Conservation (phyloP, 73 alveolate species). For the Urostyla sp. region DNA sequence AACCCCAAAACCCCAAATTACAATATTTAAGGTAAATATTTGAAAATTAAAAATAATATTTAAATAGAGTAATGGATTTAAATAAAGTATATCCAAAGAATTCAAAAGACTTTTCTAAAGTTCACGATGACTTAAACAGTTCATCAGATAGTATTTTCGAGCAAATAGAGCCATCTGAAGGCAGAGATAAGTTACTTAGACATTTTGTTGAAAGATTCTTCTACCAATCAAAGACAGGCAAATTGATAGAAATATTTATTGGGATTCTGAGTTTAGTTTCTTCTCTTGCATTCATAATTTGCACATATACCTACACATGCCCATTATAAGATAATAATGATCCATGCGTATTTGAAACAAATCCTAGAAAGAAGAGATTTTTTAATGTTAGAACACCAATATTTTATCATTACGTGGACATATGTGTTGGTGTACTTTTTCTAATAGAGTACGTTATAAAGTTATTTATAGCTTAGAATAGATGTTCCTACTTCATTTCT, state of each 20-base stretch:
- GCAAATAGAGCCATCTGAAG: background rate
- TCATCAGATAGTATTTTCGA: too few species aligned
- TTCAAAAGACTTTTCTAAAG: too few species aligned
- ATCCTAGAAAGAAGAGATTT: constrained; percentile 3
- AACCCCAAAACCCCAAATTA: too few species aligned
- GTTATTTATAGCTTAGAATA: constrained; percentile 73
- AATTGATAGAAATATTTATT: constrained; percentile 16
- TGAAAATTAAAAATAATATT: too few species aligned
- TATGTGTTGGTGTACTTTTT: constrained; percentile 57
- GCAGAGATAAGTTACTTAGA: constrained; percentile 24
- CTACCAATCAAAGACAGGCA: background rate
- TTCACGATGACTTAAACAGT: too few species aligned
- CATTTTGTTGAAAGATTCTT: constrained; percentile 18
- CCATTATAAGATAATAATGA: background rate
- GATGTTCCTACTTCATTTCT: constrained; percentile 62
- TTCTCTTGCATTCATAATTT: constrained; percentile 45
- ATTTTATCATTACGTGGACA: constrained; percentile 1
- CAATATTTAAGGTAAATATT: too few species aligned
- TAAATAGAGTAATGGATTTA: too few species aligned
- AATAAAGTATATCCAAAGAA: too few species aligned
- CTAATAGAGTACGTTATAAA: constrained; percentile 65
- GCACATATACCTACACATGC: constrained; percentile 53
- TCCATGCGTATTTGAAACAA: background rate
- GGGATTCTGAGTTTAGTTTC: constrained; percentile 66
- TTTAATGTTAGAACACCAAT: constrained; percentile 30